Base-by-base conservation (phyloP, 257 asterid species). In the Plantago elongata region DNA sequence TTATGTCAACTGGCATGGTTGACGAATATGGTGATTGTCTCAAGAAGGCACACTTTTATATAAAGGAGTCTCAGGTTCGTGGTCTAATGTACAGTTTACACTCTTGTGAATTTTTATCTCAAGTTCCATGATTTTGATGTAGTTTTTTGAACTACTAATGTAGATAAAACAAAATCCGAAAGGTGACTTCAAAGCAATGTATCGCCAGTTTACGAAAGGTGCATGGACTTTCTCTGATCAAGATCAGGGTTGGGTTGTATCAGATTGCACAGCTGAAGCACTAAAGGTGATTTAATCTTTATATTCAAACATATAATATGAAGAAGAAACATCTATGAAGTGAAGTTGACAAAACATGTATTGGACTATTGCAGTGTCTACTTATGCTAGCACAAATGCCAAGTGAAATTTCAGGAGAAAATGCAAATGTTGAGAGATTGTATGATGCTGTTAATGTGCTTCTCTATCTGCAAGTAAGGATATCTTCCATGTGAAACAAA, bases 211-310 rank as follows among this genome's bases (percentile, higher is more conserved):
- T 57, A 78, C 87, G 0, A 86, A 84, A 78, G 97, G 97, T 11
- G 67, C 86, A 2, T 89, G 95, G 95, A 76, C 94, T 49, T 89
- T 89, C 75, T 84, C 94, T 9, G 95, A 86, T 71, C 97, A 86
- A 66, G 97, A 89, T 82, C 94, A 89, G 0, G 97, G 94, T 0
- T 84, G 90, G 91, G 79, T 49, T 62, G 94, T 82, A 18, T 86
- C 95, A 0, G 97, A 89, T 38, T 80, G 95, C 70, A 86, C 95
- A 1, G 84, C 94, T 0, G 90, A 89, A 65, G 79, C 83, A 0
- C 77, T 89, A 0, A 84, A 80, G 86, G 96, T 88, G 67, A 1
- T 16, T 65, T 1, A 17, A 11, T 11, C 18, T 52, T 3, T n/a
- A n/a, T 34, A 34, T 5, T 34, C 8, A 34, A 3, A 7, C 3